A percentile compares a stretch with the other conserved stretches of the same genome.
These are phyloP conservation scores for Triadica sebifera DNA, from an alignment of 345 rosid genomes.

Conservation along the genomic window DNA sequence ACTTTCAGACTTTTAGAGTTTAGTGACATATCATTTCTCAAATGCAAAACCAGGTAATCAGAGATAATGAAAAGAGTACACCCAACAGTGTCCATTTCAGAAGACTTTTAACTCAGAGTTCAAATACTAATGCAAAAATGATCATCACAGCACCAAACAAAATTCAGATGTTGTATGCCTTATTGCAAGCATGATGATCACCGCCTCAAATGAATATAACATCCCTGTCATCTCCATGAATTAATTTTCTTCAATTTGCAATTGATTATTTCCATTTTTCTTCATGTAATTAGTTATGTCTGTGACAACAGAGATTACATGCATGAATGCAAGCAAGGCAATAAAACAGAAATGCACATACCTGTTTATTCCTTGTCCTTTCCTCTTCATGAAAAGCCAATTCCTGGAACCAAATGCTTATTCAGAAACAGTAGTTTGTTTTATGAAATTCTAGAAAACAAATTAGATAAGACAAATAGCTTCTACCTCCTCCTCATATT, in stretches of 20 bases:
- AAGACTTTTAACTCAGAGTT: slow-evolving; percentile 5
- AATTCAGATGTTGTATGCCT: background rate
- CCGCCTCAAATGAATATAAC: background rate
- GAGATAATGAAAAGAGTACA: background rate
- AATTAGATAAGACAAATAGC: slow-evolving; percentile 11
- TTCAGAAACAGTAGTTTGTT: slow-evolving; percentile 13
- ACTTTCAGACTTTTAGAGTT: background rate
- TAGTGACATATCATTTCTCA: background rate
- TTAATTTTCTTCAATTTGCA: slow-evolving; percentile 10
- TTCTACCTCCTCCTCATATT: slow-evolving; percentile 75
- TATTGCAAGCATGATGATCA: background rate
- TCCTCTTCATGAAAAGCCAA: slow-evolving; percentile 86
- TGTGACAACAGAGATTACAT: background rate
- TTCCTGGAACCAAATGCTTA: slow-evolving; percentile 49
- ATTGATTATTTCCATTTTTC: background rate
- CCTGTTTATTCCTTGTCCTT: slow-evolving; percentile 83
- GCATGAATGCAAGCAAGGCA: slow-evolving; percentile 12
- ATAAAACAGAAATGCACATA: slow-evolving; percentile 22
- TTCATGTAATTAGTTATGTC: background rate
- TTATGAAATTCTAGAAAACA: slow-evolving; percentile 15
- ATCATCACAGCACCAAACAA: slow-evolving; percentile 5
- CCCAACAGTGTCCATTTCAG: background rate
- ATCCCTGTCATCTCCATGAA: slow-evolving; percentile 8
- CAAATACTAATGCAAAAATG: background rate
- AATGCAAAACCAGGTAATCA: background rate